Conservation (phyloP, 495 filamentous ascomycete species). For the Xylaria curta region DNA sequence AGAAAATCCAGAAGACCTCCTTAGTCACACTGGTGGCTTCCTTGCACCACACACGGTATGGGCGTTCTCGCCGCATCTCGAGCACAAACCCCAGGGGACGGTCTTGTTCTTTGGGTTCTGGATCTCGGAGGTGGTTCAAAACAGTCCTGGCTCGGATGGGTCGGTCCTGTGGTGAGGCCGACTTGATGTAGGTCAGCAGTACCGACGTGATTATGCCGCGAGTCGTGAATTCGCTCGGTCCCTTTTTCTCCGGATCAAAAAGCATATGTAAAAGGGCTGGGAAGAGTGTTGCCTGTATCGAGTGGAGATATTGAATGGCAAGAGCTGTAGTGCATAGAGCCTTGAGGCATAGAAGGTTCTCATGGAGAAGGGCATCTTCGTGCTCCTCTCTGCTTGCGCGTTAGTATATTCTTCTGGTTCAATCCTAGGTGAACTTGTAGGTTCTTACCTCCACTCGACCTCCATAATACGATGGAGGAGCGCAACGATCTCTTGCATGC, state of each 20-base stretch:
- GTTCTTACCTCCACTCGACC: slow-evolving; percentile 92
- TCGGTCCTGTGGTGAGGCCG: slow-evolving; percentile 59
- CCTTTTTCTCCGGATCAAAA: slow-evolving; percentile 96
- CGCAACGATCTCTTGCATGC: slow-evolving; percentile 89
- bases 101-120: slow-evolving; percentile 72
- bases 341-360: slow-evolving; percentile 92
- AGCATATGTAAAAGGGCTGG: slow-evolving; percentile 86
- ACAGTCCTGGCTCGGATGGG: slow-evolving; percentile 69
- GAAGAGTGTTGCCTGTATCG: slow-evolving; percentile 81
- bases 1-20: slow-evolving; percentile 99
- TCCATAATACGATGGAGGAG: slow-evolving; percentile 89
- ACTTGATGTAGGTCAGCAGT: slow-evolving; percentile 81
- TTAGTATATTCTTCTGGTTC: slow-evolving; percentile 33
- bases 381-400: slow-evolving; percentile 80
- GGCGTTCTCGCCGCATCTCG: slow-evolving; percentile 83
- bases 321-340: slow-evolving; percentile 89
- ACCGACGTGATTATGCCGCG: slow-evolving; percentile 85
- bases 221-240: slow-evolving; percentile 94
- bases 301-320: slow-evolving; percentile 79
- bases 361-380: slow-evolving; percentile 90
- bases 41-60: slow-evolving; percentile 92
- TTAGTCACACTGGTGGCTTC: slow-evolving; percentile 92
- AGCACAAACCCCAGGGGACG: slow-evolving; percentile 84
- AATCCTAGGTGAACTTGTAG: background rate
- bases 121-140: slow-evolving; percentile 81